Conservation (phyloP, 1,139 yeast species). For the Zygosaccharomyces sapae region DNA sequence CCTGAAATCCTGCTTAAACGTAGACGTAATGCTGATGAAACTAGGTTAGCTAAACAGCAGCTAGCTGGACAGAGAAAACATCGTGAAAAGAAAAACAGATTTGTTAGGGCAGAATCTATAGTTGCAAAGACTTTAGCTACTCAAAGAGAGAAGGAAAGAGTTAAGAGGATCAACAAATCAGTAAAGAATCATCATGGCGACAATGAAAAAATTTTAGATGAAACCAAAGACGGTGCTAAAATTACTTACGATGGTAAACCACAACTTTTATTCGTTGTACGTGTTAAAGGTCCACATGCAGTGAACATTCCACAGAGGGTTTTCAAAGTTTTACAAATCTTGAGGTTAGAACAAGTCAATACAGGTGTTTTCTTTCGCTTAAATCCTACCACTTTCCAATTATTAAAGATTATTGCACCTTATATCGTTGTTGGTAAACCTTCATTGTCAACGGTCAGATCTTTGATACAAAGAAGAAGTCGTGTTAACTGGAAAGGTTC, state of each 20-base stretch:
- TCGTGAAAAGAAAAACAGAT: conserved; percentile 45
- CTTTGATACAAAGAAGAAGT: conserved; percentile 72
- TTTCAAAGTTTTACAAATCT: conserved; percentile 51
- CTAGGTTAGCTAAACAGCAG: conserved; percentile 61
- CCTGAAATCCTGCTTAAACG: conserved; percentile 73
- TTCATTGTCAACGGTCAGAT: conserved; percentile 63
- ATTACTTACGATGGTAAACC: conserved; percentile 41
- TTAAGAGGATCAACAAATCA: conserved; percentile 54
- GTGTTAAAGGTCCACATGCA: conserved; percentile 60
- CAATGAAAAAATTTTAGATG: conserved; percentile 35
- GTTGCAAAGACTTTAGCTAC: conserved; percentile 62
- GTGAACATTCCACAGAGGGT: conserved; percentile 65
- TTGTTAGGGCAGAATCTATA: conserved; percentile 68
- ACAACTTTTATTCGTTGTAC: conserved; percentile 58
- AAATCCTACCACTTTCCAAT: conserved; percentile 52
- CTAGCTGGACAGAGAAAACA: conserved; percentile 38
- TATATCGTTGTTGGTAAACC: conserved; percentile 71
- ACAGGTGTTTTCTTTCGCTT: conserved; percentile 69
- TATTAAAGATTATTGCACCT: conserved; percentile 64
- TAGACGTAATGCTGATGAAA: conserved; percentile 71
- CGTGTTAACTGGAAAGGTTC: conserved; percentile 42
- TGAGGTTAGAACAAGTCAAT: conserved; percentile 56
- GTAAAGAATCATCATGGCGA: conserved; percentile 35
- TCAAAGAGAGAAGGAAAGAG: conserved; percentile 63
- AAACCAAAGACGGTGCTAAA: conserved; percentile 36